Evolutionary conservation across 1,284 basidiomycete genomes (phyloP), one percentile per base, ranked within the genome.

Genomic region (Tilletia setariae): DNA sequence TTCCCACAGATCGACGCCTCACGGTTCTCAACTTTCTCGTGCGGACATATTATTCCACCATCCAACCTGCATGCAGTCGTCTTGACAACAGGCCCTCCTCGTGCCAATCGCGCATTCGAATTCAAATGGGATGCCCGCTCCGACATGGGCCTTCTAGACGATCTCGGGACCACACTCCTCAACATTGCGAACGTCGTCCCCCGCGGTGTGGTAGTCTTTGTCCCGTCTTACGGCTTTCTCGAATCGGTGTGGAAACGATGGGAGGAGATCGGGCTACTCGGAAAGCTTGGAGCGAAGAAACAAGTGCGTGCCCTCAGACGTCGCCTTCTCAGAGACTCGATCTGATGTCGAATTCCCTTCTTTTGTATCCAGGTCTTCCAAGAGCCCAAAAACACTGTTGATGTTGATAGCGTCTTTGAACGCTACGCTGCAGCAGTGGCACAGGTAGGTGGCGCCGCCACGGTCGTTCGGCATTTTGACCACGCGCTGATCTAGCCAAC

Each of bases 191-290:
- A 87, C 46, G 83, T 94, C 28, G 86, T 95, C 1, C 92, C 93
- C 0, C 89, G 89, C 44, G 95, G 95, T 0, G 87, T 98, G 82
- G 91, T 98, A 23, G 90, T 96, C 3, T 98, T 98, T 79, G 88
- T 98, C 46, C 94, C 95, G 0, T 96, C 93, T 0, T 98, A 98
- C 82, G 87, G 86, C 25, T 94, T 93, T 73, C 84, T 98, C 35
- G 87, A 91, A 71, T 84, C 84, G 32, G 86, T 91, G 1, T 90
- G 89, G 78, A 84, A 84, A 3, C 81, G 85, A 2, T 98, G 95
- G 94, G 83, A 84, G 23, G 84, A 84, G 35, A 87, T 83, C 56
- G 89, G 89, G 0, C 75, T 89, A 16, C 74, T 94, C 69, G 84
- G 86, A 8, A 89, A 89, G 73, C 84, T 95, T 51, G 83, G 82